Evolutionary conservation across 495 filamentous ascomycete genomes (phyloP).

Genomic region (Evernia prunastri): DNA sequence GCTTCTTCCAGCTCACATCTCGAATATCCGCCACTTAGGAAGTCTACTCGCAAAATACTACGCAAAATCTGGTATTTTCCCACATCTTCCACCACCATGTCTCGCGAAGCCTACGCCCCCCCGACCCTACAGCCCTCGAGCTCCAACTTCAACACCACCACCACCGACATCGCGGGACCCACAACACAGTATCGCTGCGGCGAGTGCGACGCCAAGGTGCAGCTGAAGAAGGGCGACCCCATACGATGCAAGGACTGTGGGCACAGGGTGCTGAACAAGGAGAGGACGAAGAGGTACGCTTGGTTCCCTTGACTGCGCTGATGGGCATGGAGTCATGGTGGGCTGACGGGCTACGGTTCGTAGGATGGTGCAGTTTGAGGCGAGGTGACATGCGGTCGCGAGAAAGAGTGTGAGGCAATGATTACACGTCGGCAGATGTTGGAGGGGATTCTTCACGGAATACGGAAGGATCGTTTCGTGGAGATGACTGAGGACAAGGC

Average conservation of each 20-base stretch:
- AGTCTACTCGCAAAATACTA: not conserved
- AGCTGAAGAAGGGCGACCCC: slow-evolving; percentile 73
- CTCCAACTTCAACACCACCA: slow-evolving; percentile 17
- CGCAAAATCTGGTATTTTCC: not conserved
- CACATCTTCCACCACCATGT: slow-evolving; percentile 35
- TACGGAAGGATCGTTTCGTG: slow-evolving; percentile 1
- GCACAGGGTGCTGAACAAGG: slow-evolving; percentile 94
- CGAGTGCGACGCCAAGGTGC: slow-evolving; percentile 79
- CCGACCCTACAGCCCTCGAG: slow-evolving; percentile 34
- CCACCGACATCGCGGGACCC: slow-evolving; percentile 21
- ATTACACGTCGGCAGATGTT: no score
- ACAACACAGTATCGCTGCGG: slow-evolving; percentile 71
- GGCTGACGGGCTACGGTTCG: not conserved
- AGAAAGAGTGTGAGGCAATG: not conserved
- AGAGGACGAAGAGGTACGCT: slow-evolving; percentile 88
- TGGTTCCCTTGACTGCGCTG: not conserved
- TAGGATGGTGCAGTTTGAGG: slow-evolving; percentile 97
- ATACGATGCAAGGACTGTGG: slow-evolving; percentile 96
- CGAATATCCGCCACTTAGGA: not conserved
- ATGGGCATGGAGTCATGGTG: not conserved
- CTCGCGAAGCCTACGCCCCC: slow-evolving; percentile 56
- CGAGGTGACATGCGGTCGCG: slow-evolving; percentile 48
- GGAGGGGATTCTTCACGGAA: no score
- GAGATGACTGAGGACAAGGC: no score
- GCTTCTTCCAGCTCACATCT: not conserved